Percentiles rank a stretch among this genome's conserved stretches.
Conservation (phyloP, 2,329 filamentous ascomycete species). For the Sclerotinia trifoliorum region DNA sequence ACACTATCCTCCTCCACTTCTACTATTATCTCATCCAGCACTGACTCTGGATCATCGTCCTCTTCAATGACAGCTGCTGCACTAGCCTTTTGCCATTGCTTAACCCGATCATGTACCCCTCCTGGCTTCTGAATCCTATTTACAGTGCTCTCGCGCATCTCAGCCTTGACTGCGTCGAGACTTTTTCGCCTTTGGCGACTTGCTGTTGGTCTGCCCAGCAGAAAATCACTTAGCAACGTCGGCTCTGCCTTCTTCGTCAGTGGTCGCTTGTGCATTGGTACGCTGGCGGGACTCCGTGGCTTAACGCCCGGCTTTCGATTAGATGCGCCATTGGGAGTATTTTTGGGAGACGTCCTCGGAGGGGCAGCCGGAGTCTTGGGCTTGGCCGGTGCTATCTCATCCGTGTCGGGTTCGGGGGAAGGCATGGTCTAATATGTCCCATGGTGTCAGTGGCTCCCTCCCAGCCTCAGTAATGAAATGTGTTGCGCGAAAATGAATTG, state of each 20-base stretch:
- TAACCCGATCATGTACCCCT: slow-evolving; percentile 75
- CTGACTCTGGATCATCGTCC: slow-evolving; percentile 50
- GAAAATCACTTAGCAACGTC: slow-evolving; percentile 56
- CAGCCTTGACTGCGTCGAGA: slow-evolving; percentile 57
- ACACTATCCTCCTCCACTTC: slow-evolving; percentile 60
- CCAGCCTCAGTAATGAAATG: background rate
- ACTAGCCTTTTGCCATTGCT: slow-evolving; percentile 79
- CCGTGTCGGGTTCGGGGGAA: slow-evolving; percentile 21
- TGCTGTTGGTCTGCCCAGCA: slow-evolving; percentile 56
- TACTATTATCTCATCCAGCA: slow-evolving; percentile 61
- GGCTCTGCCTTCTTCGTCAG: slow-evolving; percentile 41
- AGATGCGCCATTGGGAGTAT: slow-evolving; percentile 31
- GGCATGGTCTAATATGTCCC: slow-evolving; percentile 21
- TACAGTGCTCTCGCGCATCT: slow-evolving; percentile 52
- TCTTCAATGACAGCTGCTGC: slow-evolving; percentile 60
- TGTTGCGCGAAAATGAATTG: slow-evolving; percentile 6
- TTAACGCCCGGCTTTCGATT: slow-evolving; percentile 28
- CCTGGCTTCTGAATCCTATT: slow-evolving; percentile 60
- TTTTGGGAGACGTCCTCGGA: slow-evolving; percentile 27
- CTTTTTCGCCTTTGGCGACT: slow-evolving; percentile 57
- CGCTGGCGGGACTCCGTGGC: slow-evolving; percentile 32
- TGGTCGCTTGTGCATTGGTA: slow-evolving; percentile 32
- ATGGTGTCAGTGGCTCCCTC: slow-evolving; percentile 14
- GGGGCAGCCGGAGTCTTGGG: slow-evolving; percentile 23
- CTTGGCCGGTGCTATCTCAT: slow-evolving; percentile 21